Evolutionary conservation across 2,329 filamentous ascomycete species (phyloP).

Genomic region (Neonectria ditissima): DNA sequence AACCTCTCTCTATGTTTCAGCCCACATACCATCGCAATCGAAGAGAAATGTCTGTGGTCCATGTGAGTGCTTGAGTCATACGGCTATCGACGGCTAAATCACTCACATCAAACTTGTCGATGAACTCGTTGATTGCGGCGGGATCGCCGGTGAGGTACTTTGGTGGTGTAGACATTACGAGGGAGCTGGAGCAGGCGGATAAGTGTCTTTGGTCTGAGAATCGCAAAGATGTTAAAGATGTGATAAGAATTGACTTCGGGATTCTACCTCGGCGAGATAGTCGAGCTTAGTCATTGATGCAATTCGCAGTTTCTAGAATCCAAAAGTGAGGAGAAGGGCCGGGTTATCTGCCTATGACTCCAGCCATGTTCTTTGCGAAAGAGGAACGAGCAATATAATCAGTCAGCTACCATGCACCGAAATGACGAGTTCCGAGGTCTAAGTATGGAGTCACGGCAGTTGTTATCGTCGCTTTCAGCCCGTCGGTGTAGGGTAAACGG

Average conservation of each 20-base stretch:
- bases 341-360: no score
- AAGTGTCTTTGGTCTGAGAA: neutral
- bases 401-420: neutral
- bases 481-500: neutral
- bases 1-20: no score
- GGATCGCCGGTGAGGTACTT: conserved; percentile 83
- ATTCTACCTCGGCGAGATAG: neutral
- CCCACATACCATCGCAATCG: conserved; percentile 88
- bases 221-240: neutral
- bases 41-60: conserved; percentile 83
- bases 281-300: conserved; percentile 6
- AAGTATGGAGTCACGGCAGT: neutral
- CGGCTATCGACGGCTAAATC: conserved; percentile 36
- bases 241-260: neutral
- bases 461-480: neutral
- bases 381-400: neutral
- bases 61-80: conserved; percentile 7
- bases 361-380: neutral
- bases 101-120: conserved; percentile 92
- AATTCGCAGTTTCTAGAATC: no score
- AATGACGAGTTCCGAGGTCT: neutral
- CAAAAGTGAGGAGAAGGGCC: no score
- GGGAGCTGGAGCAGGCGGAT: neutral
- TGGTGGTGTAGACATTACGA: conserved; percentile 50
- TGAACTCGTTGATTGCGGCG: conserved; percentile 81